phyloP scores from a whole-genome alignment of 495 filamentous ascomycete species.

The Aspergillus avenaceus region DNA sequence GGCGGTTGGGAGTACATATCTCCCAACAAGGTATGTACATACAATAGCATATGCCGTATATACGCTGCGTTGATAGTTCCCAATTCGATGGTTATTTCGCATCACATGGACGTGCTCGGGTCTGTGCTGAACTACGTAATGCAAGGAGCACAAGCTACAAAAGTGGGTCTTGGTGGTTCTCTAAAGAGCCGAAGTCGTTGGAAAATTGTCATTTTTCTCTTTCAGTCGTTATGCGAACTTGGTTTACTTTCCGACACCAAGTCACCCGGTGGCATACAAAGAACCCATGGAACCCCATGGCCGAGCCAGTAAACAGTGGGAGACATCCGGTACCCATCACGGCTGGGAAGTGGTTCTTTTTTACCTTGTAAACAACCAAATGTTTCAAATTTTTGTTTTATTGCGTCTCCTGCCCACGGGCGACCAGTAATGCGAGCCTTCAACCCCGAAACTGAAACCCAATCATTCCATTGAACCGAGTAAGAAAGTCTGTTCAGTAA shows the following conservation, averaged over 20 bases:
- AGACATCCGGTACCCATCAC: neutral
- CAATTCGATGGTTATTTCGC: no score
- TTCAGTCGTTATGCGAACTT: neutral
- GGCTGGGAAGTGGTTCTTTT: neutral
- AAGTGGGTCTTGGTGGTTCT: no score
- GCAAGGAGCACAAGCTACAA: no score
- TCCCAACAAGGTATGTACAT: no score
- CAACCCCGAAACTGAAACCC: conserved; percentile 25
- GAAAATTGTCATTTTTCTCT: conserved; percentile 20
- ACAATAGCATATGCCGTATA: no score
- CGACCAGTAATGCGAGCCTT: conserved; percentile 6
- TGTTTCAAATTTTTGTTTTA: conserved; percentile 5
- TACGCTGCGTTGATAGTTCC: no score
- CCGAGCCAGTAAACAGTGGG: neutral
- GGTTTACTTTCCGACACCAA: neutral
- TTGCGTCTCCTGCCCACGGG: conserved; percentile 4
- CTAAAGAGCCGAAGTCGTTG: neutral
- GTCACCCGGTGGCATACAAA: conserved; percentile 1
- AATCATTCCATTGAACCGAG: conserved; percentile 23
- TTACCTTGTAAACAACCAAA: neutral
- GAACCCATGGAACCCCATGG: neutral
- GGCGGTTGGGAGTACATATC: neutral
- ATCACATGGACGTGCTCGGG: no score
- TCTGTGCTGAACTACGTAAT: no score
- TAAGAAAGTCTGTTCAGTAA: conserved; percentile 16